phyloP scores from a whole-genome alignment of 371 early-diverging fungal genomes.

The Blakeslea trispora region DNA sequence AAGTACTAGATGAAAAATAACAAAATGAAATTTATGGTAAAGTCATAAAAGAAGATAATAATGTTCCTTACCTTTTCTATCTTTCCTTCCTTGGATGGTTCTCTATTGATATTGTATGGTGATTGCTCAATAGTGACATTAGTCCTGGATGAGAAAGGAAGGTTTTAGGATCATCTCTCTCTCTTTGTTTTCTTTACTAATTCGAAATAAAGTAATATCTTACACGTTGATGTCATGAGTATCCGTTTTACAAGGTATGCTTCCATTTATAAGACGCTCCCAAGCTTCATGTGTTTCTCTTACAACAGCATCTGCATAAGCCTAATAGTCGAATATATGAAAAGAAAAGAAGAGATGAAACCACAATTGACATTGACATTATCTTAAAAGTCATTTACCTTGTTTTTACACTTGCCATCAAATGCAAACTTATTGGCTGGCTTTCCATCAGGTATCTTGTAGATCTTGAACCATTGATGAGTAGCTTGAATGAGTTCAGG shows the following conservation, averaged over 20 bases:
- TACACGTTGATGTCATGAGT: constrained; percentile 37
- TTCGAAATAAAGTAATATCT: too few relatives aligned
- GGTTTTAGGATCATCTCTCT: not conserved
- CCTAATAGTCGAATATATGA: too few relatives aligned
- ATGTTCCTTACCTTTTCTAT: constrained; percentile 18
- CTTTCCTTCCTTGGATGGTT: constrained; percentile 18
- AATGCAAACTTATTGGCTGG: constrained; percentile 98
- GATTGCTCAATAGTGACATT: constrained; percentile 36
- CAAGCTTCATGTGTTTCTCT: constrained; percentile 61
- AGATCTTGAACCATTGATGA: constrained; percentile 99
- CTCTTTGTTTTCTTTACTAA: too few relatives aligned
- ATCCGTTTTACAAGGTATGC: constrained; percentile 42
- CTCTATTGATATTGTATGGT: constrained; percentile 29
- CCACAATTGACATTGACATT: too few relatives aligned
- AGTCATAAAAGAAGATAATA: too few relatives aligned
- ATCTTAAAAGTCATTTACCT: too few relatives aligned
- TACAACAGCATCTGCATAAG: constrained; percentile 56
- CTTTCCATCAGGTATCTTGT: constrained; percentile 99
- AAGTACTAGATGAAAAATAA: not conserved
- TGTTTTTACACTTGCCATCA: constrained; percentile 87
- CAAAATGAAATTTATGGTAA: not conserved
- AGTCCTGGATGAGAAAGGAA: constrained; percentile 17
- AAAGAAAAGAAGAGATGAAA: too few relatives aligned
- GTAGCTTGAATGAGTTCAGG: constrained; percentile 98
- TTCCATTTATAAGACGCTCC: constrained; percentile 51